Evolutionary conservation across 2,329 filamentous ascomycete species (phyloP), one percentile per base, ranked within the genome.

Genomic region (Verticillium zaregamsianum): DNA sequence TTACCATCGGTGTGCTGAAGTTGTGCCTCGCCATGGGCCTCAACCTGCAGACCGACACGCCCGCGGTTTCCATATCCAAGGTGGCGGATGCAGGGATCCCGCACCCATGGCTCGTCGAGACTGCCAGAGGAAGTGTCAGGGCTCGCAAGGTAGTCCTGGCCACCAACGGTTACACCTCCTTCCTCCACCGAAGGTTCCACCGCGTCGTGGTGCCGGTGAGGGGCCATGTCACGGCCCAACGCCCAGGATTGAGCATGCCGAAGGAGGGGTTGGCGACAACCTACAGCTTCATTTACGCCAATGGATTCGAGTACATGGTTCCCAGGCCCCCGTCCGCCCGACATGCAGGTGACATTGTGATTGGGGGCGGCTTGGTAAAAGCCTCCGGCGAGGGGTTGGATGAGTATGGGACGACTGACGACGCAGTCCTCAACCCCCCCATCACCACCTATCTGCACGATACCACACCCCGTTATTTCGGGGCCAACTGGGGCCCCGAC

Each of bases 271-370:
- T 86, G 32, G 70, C 74, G 6, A 79, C 77, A 2, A 86, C 86
- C 1, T 89, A 87, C 67, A 86, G 81, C 23, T 86, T 90, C 65
- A 82, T 88, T 31, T 86, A 86, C 68, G 76, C 78, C 2, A 73
- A 76, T 28, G 85, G 87, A 0, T 90, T 87, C 68, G 88, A 90
- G 63, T 91, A 90, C 71, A 85, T 90, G 79, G 83, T 90, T 9
- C 79, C 83, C 2, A 78, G 85, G 1, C 81, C 82, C 0, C 71
- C 76, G n/a, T 79, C 78, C 0, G 76, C 78, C 3, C 66, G 64
- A 20, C 72, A 75, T 25, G 74, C 71, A 3, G 80, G 83, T 31
- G 81, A 85, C 61, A 81, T 90, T 32, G 73, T 90, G 33, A 87
- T 90, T 15, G 87, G 88, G 0, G 87, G 88, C 17, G 86, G 83